phyloP scores from a whole-genome alignment of 1,284 basidiomycete genomes.

The Heterobasidion parviporum region DNA sequence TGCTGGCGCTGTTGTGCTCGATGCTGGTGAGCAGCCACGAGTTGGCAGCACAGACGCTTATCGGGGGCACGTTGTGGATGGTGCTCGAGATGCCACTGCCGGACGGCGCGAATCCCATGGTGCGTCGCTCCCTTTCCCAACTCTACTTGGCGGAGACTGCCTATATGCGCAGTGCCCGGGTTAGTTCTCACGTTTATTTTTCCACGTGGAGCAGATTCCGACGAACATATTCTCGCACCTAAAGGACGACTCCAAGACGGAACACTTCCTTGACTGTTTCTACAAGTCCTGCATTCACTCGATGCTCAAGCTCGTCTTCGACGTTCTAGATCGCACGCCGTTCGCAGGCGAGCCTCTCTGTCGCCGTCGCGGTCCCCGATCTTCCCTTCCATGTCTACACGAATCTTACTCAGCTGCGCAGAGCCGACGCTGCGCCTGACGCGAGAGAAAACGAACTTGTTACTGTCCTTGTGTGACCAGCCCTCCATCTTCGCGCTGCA shows the following conservation, averaged over 20 bases:
- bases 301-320: slow-evolving; percentile 74
- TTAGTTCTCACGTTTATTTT: neutral
- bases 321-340: slow-evolving; percentile 71
- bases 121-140: neutral
- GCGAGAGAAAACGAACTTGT: no score
- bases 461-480: no score
- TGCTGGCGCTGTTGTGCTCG: slow-evolving; percentile 70
- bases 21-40: slow-evolving; percentile 77
- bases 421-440: no score
- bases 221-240: slow-evolving; percentile 43
- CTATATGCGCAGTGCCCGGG: neutral
- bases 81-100: slow-evolving; percentile 67
- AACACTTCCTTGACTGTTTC: slow-evolving; percentile 88
- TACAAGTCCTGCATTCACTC: slow-evolving; percentile 75
- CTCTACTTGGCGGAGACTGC: neutral
- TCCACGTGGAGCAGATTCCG: slow-evolving; percentile 8
- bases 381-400: neutral
- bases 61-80: slow-evolving; percentile 84
- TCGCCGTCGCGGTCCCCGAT: neutral
- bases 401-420: slow-evolving; percentile 20
- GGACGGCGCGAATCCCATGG: no score
- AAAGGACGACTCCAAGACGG: slow-evolving; percentile 80
- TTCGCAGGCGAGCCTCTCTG: slow-evolving; percentile 39
- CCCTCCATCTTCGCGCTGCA: slow-evolving; percentile 83
- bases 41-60: slow-evolving; percentile 82